These are phyloP conservation scores for Taphrina populina DNA, from an alignment of 1,139 yeast species.

Conservation along the genomic window DNA sequence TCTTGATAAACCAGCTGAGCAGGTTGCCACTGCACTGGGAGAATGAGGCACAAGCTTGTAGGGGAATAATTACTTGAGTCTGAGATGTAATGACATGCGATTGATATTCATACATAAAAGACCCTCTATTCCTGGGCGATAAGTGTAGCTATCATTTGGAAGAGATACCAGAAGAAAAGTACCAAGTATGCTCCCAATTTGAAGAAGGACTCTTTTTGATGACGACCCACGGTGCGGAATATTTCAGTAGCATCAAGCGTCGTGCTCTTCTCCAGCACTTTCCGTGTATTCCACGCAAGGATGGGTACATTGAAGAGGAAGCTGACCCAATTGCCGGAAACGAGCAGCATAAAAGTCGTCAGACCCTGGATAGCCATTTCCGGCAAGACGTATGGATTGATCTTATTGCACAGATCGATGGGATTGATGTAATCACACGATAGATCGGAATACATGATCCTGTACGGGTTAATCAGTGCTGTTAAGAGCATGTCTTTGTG, in stretches of 20 bases:
- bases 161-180: constrained; percentile 28
- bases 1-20: too few relatives aligned
- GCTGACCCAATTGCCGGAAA: constrained; percentile 92
- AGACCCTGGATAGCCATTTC: constrained; percentile 85
- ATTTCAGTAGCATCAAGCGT: constrained; percentile 96
- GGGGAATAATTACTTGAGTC: too few relatives aligned
- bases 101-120: too few relatives aligned
- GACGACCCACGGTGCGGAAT: constrained; percentile 75
- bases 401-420: constrained; percentile 88
- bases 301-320: constrained; percentile 83
- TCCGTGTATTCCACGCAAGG: constrained; percentile 75
- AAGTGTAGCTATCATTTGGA: constrained; percentile 23
- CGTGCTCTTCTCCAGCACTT: constrained; percentile 65
- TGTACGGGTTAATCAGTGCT: not conserved
- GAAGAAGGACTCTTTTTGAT: constrained; percentile 76
- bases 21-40: too few relatives aligned
- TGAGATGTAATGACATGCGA: too few relatives aligned
- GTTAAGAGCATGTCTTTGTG: not conserved
- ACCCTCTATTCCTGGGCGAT: constrained; percentile 11
- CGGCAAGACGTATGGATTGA: constrained; percentile 83
- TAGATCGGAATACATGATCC: constrained; percentile 32
- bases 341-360: constrained; percentile 65
- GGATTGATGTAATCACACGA: constrained; percentile 83
- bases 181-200: constrained; percentile 18
- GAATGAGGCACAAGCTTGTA: too few relatives aligned